These are phyloP conservation scores for Lactarius deliciosus DNA, from an alignment of 768 basidiomycete species.

Conservation along the genomic window DNA sequence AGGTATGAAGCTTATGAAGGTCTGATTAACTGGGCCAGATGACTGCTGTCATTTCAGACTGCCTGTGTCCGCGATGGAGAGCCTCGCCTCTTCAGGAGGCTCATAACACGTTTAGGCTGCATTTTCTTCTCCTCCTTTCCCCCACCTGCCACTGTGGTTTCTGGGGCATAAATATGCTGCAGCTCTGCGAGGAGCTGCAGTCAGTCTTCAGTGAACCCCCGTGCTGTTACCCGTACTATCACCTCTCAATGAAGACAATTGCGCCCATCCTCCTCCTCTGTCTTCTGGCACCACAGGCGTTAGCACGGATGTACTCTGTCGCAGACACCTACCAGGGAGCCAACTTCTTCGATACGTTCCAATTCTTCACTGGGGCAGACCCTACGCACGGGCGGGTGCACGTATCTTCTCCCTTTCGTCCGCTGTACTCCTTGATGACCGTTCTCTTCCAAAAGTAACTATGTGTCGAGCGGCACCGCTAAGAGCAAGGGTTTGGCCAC, in stretches of 20 bases:
- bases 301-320: slow-evolving; percentile 12
- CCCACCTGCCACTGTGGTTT: not conserved
- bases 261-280: not conserved
- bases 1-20: not conserved
- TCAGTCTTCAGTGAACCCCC: not conserved
- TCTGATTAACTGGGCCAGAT: not conserved
- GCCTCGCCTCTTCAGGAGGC: not conserved
- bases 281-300: not conserved
- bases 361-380: slow-evolving; percentile 23
- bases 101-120: not conserved
- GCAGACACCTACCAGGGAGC: slow-evolving; percentile 19
- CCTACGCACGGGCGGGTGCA: slow-evolving; percentile 28
- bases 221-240: not conserved
- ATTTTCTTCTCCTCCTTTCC: not conserved
- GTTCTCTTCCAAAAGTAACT: slow-evolving; percentile 12
- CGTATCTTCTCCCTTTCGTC: not conserved
- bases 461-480: slow-evolving; percentile 14
- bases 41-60: not conserved
- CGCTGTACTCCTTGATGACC: not conserved
- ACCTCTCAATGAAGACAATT: slow-evolving; percentile 4
- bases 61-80: not conserved
- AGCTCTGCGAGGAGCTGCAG: not conserved
- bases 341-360: slow-evolving; percentile 20
- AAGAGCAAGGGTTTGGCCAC: slow-evolving; percentile 9
- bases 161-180: slow-evolving; percentile 6